Base-by-base conservation (phyloP, 495 filamentous ascomycete species). In the Massariosphaeria phaeospora region DNA sequence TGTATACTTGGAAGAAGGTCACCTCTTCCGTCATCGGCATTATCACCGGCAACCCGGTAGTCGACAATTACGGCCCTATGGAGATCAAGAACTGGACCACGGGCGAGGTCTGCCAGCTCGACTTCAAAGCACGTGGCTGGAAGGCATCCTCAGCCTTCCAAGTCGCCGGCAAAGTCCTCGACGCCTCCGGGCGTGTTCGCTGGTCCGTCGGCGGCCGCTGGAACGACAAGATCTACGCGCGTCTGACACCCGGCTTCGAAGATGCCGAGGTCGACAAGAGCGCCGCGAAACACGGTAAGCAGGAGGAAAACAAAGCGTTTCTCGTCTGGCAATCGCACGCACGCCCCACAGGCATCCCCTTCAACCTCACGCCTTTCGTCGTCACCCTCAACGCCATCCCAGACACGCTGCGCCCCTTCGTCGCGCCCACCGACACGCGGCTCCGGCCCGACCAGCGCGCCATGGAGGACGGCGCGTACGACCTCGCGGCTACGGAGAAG, bases 1-100 rank as follows among this genome's bases (percentile, higher is more conserved):
- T 96, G 4, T 97, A 94, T 70, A 96, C 91, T 1, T 98, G 93
- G 93, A 97, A 96, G 73, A 98, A 98, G 69, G 90, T 96, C 34
- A 97, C 89, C 3, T 94, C 91, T 12, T 93, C 89, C n/a, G 93
- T 98, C 2, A 82, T 97, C 25, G 93, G 93, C 52, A 98, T 98
- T 68, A 96, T 98, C 62, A 97, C 91, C 0, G 94, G 94, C 21
- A 91, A 86, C 52, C 93, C 93, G 5, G 88, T 87, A 0, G 90
- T 98, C n/a, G 94, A 98, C 72, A 96, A 98, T 68, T 97, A 97
- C 66, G 93, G 93, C 26, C 78, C 86, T 3, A 96, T 97, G 88
- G 90, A 96, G 68, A 84, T 98, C 72, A 93, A 88, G 71, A 98
- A 98, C 70, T 88, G 84, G 82, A 95, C 84, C 1, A 97, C 93